Evolutionary conservation across 2,329 filamentous ascomycete species (phyloP).

Genomic region (Diplodia intermedia): DNA sequence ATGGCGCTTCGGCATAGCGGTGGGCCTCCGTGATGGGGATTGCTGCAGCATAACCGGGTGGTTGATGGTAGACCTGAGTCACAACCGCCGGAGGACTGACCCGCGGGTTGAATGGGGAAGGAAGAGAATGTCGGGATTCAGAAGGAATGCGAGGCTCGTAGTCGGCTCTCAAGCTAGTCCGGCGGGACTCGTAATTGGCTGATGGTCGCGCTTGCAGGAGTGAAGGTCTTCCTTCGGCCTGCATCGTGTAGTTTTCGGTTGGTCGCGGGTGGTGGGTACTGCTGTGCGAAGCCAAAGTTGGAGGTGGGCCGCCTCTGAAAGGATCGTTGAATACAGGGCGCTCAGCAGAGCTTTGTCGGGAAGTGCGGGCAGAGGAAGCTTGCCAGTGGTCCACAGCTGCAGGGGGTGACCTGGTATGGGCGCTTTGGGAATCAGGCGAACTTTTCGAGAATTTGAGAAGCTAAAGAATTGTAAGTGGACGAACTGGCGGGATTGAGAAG

Average conservation of each 20-base stretch:
- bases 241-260: constrained; percentile 4
- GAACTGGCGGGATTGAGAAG: too few relatives aligned
- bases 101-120: not conserved
- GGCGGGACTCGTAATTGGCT: not conserved
- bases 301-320: constrained; percentile 26
- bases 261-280: constrained; percentile 31
- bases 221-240: not conserved
- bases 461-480: not conserved
- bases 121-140: not conserved
- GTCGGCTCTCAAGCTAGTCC: not conserved
- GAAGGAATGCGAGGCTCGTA: constrained; percentile 20
- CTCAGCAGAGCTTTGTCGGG: constrained; percentile 12
- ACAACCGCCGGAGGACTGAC: not conserved
- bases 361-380: not conserved
- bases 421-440: not conserved
- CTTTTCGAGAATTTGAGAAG: not conserved
- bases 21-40: not conserved
- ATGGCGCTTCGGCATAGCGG: not conserved
- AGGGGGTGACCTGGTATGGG: not conserved
- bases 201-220: not conserved
- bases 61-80: not conserved
- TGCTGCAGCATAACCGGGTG: too few relatives aligned
- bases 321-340: constrained; percentile 5
- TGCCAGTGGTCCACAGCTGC: not conserved
- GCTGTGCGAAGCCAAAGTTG: constrained; percentile 18